Base-by-base conservation (phyloP, 345 rosid species). In the Melastoma malabathricum region DNA sequence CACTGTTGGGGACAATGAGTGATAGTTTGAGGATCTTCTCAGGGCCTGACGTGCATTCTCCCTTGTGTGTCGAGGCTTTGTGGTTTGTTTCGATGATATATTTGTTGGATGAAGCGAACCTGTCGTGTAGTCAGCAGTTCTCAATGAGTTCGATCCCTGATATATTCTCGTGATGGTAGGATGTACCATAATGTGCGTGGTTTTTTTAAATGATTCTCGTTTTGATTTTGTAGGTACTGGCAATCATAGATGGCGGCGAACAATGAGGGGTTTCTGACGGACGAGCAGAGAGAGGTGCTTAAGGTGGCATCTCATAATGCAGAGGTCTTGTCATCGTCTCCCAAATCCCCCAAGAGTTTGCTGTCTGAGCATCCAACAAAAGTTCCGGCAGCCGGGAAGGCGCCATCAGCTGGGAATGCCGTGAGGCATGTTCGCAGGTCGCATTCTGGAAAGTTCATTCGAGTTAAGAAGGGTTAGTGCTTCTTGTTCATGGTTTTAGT, bases 391-490 rank as follows among this genome's bases (percentile, higher is more conserved):
- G 66, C 80, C 10, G 83, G 83, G 10, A 88, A 81, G 72, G 84
- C 73, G 3, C 66, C 82, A 0, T 68, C 67, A 0, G 74, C 82
- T 62, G 95, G 90, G 57, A 52, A 65, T 63, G 94, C 88, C 0
- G 72, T 61, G 39, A 75, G 94, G 71, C 97, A 83, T 56, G 89
- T 88, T 22, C 79, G 88, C 4, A 56, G 94, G 51, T 74, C 97
- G 1, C 94, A 93, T 68, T 93, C 99, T 0, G 99, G 95, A 52
- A 88, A 85, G 75, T 64, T 59, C 18, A 66, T 66, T 18, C 86
- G 86, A 22, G 97, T 74, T 5, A 88, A 93, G 82, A 93, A 93
- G 58, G 97, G 98, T 88, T 64, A 47, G 72, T 47, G 41, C 41
- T 34, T 34, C 41, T 34, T 34, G 41, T 34, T 34, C 41, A 34